Evolutionary conservation across 371 early-diverging fungal species (phyloP), one percentile per base, ranked within the genome.

Genomic region (Chytridium lagenaria): DNA sequence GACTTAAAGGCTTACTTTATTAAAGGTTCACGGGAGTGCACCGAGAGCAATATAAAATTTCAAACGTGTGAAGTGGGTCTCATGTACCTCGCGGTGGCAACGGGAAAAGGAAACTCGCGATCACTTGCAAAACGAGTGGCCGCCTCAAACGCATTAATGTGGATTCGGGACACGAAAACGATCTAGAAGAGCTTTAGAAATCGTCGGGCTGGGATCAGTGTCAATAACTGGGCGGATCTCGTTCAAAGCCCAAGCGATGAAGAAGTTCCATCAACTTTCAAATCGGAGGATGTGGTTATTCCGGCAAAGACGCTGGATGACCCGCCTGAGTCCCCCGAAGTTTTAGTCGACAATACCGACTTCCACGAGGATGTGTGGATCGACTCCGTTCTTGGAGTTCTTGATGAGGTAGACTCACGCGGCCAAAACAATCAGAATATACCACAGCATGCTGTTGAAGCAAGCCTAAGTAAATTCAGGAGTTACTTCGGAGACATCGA

Each of bases 71-170:
- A 63, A 22, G 28, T 80, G 0, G 33, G 38, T 16, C 69, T 80
- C 0, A 22, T 75, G 16, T 74, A 77, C 34, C 30, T 52, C 2
- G 3, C 15, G 10, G 59, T 81, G 33, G 73, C 68, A 2, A 33
- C 16, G 3, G 78, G 38, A 1, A 44, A 22, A 1, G 79, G 72
- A 22, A 81, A 76, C 61, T 44, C 79, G 15, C 34, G 69, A 38
- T 67, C 68, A 37, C 69, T 77, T 15, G 77, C 82, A 7, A 79
- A 79, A 61, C 77, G 79, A 31, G 69, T 50, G 22, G 76, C 79
- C 28, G 49, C 72, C 16, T 50, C 71, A 22, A 59, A 22, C 49
- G 75, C 77, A 5, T 50, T 78, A 22, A 57, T 68, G 34, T 81
- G 79, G 78, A 69, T 75, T 15, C 50, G 19, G 50, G 38, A 12